These are phyloP conservation scores for Stellera chamaejasme DNA, from an alignment of 345 rosid genomes.

Conservation along the genomic window DNA sequence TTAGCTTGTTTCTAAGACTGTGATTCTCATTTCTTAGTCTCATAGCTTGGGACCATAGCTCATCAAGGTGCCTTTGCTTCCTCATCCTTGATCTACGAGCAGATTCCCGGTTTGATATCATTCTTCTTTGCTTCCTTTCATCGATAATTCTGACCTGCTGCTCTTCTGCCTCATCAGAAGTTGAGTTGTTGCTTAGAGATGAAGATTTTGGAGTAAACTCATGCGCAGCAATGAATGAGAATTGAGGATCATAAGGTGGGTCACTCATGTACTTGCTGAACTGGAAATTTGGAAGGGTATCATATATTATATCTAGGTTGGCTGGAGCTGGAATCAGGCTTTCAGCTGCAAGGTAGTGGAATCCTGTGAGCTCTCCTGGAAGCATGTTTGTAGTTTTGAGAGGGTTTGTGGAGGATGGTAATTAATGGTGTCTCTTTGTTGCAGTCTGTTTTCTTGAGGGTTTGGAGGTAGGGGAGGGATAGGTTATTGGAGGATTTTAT, in stretches of 20 bases:
- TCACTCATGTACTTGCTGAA: slow-evolving; percentile 30
- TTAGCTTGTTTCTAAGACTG: slow-evolving; percentile 57
- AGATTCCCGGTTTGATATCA: slow-evolving; percentile 95
- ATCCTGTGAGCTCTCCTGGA: slow-evolving; percentile 45
- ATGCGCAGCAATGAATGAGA: slow-evolving; percentile 22
- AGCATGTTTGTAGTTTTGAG: slow-evolving; percentile 27
- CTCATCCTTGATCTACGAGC: slow-evolving; percentile 97
- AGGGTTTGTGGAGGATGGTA: slow-evolving; percentile 2
- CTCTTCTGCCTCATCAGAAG: slow-evolving; percentile 76
- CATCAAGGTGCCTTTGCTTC: slow-evolving; percentile 93
- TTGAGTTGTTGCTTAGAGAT: slow-evolving; percentile 58
- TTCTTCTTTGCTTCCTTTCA: slow-evolving; percentile 87
- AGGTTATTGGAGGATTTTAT: slow-evolving; percentile 34
- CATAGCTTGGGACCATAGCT: slow-evolving; percentile 78
- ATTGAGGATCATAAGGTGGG: slow-evolving; percentile 16
- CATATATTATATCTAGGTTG: slow-evolving; percentile 30
- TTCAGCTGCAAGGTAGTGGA: slow-evolving; percentile 38
- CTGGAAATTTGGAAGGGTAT: slow-evolving; percentile 30
- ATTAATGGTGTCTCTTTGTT: slow-evolving; percentile 2
- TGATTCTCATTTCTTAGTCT: slow-evolving; percentile 71
- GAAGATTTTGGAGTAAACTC: slow-evolving; percentile 32
- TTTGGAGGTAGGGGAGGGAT: slow-evolving; percentile 23
- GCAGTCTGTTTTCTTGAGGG: slow-evolving; percentile 8
- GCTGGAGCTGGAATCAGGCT: slow-evolving; percentile 19
- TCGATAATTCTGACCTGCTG: slow-evolving; percentile 52